Evolutionary conservation across 768 basidiomycete genomes (phyloP).

Genomic region (Pholiota molesta): DNA sequence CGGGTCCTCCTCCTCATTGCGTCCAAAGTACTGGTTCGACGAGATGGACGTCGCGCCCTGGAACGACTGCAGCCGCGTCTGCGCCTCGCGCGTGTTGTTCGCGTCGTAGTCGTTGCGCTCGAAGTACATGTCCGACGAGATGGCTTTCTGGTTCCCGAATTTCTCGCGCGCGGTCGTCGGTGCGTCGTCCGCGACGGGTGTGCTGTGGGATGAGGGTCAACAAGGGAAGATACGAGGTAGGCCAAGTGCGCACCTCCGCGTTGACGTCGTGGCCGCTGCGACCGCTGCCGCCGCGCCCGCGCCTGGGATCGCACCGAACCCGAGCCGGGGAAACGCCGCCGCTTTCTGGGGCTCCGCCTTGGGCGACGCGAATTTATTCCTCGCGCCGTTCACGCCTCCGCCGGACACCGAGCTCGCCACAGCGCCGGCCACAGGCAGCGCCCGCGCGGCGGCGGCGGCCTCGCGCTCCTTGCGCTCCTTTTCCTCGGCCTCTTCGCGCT

Average conservation of each 20-base stretch:
- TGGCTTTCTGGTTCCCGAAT: constrained; percentile 92
- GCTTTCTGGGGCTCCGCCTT: constrained; percentile 30
- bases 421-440: constrained; percentile 26
- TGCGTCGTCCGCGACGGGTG: constrained; percentile 51
- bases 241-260: constrained; percentile 32
- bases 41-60: constrained; percentile 92
- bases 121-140: constrained; percentile 98
- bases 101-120: constrained; percentile 89
- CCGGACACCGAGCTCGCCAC: background rate
- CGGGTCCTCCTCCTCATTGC: constrained; percentile 76
- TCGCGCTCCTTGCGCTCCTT: constrained; percentile 67
- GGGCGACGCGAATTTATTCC: constrained; percentile 15
- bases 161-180: constrained; percentile 86
- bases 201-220: constrained; percentile 14
- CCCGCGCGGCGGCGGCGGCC: constrained; percentile 42
- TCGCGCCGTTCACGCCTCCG: constrained; percentile 12
- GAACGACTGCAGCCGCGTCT: constrained; percentile 81
- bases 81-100: constrained; percentile 69
- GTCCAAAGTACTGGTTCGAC: constrained; percentile 95
- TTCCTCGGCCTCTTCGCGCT: constrained; percentile 83
- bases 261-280: constrained; percentile 34
- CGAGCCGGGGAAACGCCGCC: constrained; percentile 68
- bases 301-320: constrained; percentile 82
- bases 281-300: constrained; percentile 56
- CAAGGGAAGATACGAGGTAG: background rate